phyloP scores from a whole-genome alignment of 163 green algal species.

The Scenedesmus sp. region DNA sequence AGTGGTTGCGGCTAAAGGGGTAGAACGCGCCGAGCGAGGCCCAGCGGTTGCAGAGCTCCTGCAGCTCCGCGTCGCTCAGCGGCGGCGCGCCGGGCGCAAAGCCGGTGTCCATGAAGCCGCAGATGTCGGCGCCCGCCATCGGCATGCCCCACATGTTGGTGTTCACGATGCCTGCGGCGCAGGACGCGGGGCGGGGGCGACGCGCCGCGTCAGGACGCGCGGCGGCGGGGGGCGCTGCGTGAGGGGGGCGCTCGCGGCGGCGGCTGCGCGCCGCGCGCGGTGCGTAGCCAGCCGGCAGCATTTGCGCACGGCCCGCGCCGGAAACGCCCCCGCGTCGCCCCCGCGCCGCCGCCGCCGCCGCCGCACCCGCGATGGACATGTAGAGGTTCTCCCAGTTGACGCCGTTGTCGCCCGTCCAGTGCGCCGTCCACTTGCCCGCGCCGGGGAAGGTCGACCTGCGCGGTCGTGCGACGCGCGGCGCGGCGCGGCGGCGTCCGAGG shows the following conservation, averaged over 20 bases:
- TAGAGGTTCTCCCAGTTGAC: slow-evolving; percentile 76
- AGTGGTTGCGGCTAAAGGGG: slow-evolving; percentile 43
- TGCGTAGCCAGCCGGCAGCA: too few relatives aligned
- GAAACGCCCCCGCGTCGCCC: slow-evolving; percentile 64
- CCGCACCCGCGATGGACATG: slow-evolving; percentile 62
- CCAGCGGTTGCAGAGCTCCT: slow-evolving; percentile 36
- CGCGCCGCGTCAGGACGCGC: too few relatives aligned
- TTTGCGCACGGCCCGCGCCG: too few relatives aligned
- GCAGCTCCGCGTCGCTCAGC: not conserved
- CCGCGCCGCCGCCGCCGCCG: slow-evolving; percentile 79
- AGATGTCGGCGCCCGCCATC: slow-evolving; percentile 67
- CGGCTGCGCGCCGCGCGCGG: too few relatives aligned
- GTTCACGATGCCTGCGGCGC: slow-evolving; percentile 61
- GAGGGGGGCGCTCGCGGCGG: too few relatives aligned
- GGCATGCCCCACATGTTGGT: slow-evolving; percentile 57
- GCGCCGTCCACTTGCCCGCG: slow-evolving; percentile 60
- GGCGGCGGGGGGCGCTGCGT: too few relatives aligned
- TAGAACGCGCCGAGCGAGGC: slow-evolving; percentile 40
- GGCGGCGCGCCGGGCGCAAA: not conserved
- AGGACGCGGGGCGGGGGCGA: too few relatives aligned
- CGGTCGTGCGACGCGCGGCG: not conserved
- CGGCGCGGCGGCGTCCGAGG: too few relatives aligned
- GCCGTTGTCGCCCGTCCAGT: slow-evolving; percentile 86
- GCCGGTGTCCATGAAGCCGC: slow-evolving; percentile 65
- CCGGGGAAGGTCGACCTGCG: slow-evolving; percentile 70